These are phyloP conservation scores for Aspergillus fumigatus DNA, from an alignment of 2,329 filamentous ascomycete species.

Conservation along the genomic window DNA sequence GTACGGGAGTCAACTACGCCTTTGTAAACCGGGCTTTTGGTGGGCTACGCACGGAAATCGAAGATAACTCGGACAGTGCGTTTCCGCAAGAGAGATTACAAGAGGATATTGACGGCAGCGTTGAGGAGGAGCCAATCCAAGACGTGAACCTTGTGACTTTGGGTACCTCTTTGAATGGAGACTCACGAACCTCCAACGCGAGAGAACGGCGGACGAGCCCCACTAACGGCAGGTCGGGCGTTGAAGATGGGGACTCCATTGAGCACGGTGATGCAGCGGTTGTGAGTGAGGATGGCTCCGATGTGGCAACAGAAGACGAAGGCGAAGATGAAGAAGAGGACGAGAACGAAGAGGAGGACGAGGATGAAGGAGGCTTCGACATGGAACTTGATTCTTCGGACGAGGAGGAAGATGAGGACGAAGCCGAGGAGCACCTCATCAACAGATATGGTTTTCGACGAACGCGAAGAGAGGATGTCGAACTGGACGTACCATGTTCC, in stretches of 20 bases:
- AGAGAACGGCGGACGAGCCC: not conserved
- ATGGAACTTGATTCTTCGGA: constrained; percentile 30
- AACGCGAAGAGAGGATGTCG: constrained; percentile 48
- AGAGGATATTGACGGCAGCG: constrained; percentile 46
- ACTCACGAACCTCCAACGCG: not conserved
- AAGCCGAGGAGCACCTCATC: constrained; percentile 37
- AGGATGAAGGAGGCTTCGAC: constrained; percentile 28
- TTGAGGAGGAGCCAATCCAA: constrained; percentile 43
- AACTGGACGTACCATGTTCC: constrained; percentile 51
- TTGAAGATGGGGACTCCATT: constrained; percentile 12
- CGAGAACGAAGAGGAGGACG: constrained; percentile 26
- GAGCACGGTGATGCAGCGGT: not conserved
- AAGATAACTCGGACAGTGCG: constrained; percentile 31
- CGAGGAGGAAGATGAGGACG: constrained; percentile 24
- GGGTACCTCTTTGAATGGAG: constrained; percentile 1
- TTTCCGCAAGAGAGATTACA: constrained; percentile 43
- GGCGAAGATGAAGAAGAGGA: constrained; percentile 19
- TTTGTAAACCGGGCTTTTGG: constrained; percentile 60
- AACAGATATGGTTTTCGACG: constrained; percentile 49
- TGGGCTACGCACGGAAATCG: constrained; percentile 48
- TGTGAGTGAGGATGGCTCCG: not conserved
- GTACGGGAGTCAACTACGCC: constrained; percentile 52
- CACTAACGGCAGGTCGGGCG: constrained; percentile 12
- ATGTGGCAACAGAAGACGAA: constrained; percentile 19
- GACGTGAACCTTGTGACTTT: constrained; percentile 26